Evolutionary conservation across 441 rosid genomes (phyloP).

Genomic region (Bruguiera hainesii): DNA sequence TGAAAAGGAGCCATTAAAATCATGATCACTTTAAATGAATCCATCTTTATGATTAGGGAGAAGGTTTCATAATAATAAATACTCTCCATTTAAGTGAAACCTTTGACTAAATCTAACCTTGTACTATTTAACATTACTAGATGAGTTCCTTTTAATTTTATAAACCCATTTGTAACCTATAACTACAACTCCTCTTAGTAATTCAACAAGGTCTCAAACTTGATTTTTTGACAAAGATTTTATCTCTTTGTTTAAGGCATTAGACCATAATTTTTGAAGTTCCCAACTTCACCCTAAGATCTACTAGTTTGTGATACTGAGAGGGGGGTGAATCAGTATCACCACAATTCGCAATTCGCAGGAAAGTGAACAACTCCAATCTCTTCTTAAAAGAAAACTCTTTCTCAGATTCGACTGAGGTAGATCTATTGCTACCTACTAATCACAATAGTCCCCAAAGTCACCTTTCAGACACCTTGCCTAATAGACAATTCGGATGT

Average conservation of each 20-base stretch:
- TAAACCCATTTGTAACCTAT: neutral
- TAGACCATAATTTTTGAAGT: neutral
- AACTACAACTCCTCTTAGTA: neutral
- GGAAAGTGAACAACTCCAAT: too few relatives aligned
- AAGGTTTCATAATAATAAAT: neutral
- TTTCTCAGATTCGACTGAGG: too few relatives aligned
- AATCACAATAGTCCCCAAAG: too few relatives aligned
- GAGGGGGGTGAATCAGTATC: too few relatives aligned
- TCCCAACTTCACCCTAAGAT: too few relatives aligned
- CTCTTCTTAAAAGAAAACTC: too few relatives aligned
- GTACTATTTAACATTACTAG: neutral
- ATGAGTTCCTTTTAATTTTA: neutral
- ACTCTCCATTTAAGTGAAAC: neutral
- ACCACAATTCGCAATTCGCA: too few relatives aligned
- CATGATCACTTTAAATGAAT: neutral
- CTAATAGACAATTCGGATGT: too few relatives aligned
- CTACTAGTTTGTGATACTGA: too few relatives aligned
- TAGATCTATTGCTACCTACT: too few relatives aligned
- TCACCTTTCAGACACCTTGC: too few relatives aligned
- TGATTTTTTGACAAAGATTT: neutral
- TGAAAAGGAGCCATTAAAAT: neutral
- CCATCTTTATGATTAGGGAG: neutral
- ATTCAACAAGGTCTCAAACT: neutral
- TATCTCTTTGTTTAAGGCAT: neutral
- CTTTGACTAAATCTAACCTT: neutral